Evolutionary conservation across 441 rosid species (phyloP).

Genomic region (Raphanus hybrid): DNA sequence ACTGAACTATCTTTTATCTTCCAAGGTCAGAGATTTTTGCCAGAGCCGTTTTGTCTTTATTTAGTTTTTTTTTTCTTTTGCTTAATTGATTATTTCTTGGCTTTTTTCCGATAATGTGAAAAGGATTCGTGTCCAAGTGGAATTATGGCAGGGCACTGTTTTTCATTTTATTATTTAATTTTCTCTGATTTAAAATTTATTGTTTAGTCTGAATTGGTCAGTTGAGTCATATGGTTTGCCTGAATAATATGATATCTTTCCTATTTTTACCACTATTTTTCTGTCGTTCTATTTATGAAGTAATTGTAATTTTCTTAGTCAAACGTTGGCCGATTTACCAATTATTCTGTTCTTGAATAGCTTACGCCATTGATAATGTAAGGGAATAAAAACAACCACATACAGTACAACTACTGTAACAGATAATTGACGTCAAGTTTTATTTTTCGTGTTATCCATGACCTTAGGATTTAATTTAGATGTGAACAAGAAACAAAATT

Average conservation of each 20-base stretch:
- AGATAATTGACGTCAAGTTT: conserved; percentile 12
- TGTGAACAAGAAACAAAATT: conserved; percentile 14
- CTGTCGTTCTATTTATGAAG: conserved; percentile 26
- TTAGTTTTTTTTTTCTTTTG: neutral
- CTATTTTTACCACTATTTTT: conserved; percentile 12
- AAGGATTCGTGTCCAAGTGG: conserved; percentile 42
- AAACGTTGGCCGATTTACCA: conserved; percentile 25
- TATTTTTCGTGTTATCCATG: conserved; percentile 30
- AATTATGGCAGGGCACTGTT: conserved; percentile 31
- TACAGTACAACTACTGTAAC: neutral
- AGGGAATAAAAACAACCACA: too few relatives aligned
- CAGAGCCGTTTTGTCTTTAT: conserved; percentile 56
- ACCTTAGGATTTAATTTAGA: conserved; percentile 33
- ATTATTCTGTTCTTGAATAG: conserved; percentile 28
- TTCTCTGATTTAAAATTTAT: conserved; percentile 28
- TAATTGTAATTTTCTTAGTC: conserved; percentile 32
- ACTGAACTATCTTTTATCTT: conserved; percentile 58
- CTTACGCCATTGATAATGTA: neutral
- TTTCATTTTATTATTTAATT: neutral
- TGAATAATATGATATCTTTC: conserved; percentile 53
- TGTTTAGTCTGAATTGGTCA: conserved; percentile 51
- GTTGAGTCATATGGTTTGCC: conserved; percentile 63
- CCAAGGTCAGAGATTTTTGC: conserved; percentile 72
- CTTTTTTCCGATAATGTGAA: conserved; percentile 31
- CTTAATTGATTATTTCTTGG: conserved; percentile 13